Evolutionary conservation across 805 yeast species (phyloP).

Genomic region (Pichia deserticola): DNA sequence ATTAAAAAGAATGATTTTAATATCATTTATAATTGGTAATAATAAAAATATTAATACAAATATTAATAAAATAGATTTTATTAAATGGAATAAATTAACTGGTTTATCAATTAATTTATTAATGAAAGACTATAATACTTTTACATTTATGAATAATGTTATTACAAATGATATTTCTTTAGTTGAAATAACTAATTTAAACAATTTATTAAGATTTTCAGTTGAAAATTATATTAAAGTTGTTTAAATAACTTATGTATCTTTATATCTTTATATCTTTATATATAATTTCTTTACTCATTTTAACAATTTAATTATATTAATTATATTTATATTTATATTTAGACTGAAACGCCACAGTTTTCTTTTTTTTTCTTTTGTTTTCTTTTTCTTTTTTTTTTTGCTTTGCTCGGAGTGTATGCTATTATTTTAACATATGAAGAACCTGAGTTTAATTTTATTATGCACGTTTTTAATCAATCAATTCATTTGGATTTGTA

Average conservation of each 20-base stretch:
- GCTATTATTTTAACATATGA: too few relatives aligned
- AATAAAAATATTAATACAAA: background rate
- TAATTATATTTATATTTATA: too few relatives aligned
- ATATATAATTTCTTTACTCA: background rate
- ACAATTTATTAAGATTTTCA: slow-evolving; percentile 10
- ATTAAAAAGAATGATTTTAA: slow-evolving; percentile 10
- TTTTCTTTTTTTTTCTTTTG: too few relatives aligned
- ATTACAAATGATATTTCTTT: slow-evolving; percentile 1
- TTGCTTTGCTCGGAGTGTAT: too few relatives aligned
- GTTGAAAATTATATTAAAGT: slow-evolving; percentile 17
- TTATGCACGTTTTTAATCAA: too few relatives aligned
- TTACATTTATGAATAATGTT: background rate
- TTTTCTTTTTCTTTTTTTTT: too few relatives aligned
- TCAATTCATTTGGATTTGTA: too few relatives aligned
- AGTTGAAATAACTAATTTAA: slow-evolving; percentile 10
- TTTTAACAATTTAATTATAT: too few relatives aligned
- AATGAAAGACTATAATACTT: background rate
- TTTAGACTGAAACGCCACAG: too few relatives aligned
- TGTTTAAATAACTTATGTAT: slow-evolving; percentile 1
- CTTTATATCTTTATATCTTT: background rate
- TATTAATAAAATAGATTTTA: slow-evolving; percentile 3
- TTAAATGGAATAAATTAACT: slow-evolving; percentile 13
- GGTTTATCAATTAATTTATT: slow-evolving; percentile 12
- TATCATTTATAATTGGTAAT: slow-evolving; percentile 11
- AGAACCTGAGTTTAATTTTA: too few relatives aligned